Conservation (phyloP, 768 basidiomycete genomes). For the Lactarius sp. region DNA sequence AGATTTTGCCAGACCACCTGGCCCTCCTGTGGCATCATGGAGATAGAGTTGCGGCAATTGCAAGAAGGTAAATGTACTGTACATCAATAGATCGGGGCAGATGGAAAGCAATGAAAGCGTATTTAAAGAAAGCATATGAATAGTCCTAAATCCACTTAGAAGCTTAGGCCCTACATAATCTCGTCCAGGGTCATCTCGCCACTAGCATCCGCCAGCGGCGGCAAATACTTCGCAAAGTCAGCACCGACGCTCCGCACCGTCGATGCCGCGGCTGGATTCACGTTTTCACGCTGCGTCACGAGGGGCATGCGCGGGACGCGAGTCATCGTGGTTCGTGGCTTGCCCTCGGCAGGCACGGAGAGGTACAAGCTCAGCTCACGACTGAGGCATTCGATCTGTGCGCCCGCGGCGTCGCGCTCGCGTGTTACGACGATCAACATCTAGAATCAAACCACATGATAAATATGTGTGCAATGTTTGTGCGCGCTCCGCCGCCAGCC, state of each 20-base stretch:
- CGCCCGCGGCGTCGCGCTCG: conserved; percentile 31
- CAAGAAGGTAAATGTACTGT: not conserved
- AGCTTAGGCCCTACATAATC: conserved; percentile 17
- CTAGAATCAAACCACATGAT: conserved; percentile 22
- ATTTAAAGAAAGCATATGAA: not conserved
- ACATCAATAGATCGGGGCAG: not conserved
- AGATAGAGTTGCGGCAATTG: not conserved
- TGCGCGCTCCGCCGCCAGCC: too few relatives aligned
- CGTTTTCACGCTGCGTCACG: conserved; percentile 25
- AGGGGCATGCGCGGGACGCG: conserved; percentile 33
- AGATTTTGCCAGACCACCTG: not conserved
- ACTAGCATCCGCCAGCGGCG: conserved; percentile 21
- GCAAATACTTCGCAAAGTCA: conserved; percentile 19
- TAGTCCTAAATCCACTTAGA: not conserved
- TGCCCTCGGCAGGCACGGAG: conserved; percentile 32
- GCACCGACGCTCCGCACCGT: not conserved
- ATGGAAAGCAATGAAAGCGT: not conserved
- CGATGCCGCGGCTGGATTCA: conserved; percentile 3
- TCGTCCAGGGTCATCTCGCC: conserved; percentile 34
- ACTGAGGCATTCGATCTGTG: conserved; percentile 32
- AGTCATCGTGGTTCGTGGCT: conserved; percentile 34
- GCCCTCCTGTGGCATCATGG: too few relatives aligned
- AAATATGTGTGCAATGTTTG: too few relatives aligned
- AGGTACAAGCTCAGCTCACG: conserved; percentile 35
- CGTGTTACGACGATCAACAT: conserved; percentile 31